phyloP scores from a whole-genome alignment of 108 stramenopile species.

The Pseudonitzschia pungens region DNA sequence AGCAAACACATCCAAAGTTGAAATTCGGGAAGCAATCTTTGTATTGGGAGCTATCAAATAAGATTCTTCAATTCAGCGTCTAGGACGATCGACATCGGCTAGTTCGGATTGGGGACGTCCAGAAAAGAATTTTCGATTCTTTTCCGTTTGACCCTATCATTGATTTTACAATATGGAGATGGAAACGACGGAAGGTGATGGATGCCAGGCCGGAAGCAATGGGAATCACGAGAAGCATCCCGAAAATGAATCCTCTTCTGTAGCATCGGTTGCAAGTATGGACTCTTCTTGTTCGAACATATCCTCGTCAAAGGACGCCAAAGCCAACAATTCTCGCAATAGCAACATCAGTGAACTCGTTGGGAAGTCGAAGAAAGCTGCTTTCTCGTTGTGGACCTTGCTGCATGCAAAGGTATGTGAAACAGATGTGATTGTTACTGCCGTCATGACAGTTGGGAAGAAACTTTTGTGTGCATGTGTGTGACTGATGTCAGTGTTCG shows the following conservation, averaged over 20 bases:
- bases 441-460: neutral
- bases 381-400: conserved; percentile 77
- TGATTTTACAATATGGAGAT: neutral
- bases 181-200: neutral
- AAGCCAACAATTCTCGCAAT: neutral
- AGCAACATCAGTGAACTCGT: conserved; percentile 57
- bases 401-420: conserved; percentile 83
- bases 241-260: conserved; percentile 4
- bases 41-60: too few species aligned
- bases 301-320: conserved; percentile 5
- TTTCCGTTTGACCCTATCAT: neutral
- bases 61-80: neutral
- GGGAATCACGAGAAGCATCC: neutral
- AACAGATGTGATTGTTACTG: conserved; percentile 1
- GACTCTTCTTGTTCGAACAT: neutral
- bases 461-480: neutral
- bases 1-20: neutral
- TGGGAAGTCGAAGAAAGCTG: conserved; percentile 80
- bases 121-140: neutral
- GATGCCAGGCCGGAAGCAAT: neutral
- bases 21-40: too few species aligned
- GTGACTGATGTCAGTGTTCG: neutral
- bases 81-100: neutral
- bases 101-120: neutral
- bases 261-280: neutral